These are phyloP conservation scores for Globisporangium nagaii DNA, from an alignment of 352 stramenopile species.

Conservation along the genomic window DNA sequence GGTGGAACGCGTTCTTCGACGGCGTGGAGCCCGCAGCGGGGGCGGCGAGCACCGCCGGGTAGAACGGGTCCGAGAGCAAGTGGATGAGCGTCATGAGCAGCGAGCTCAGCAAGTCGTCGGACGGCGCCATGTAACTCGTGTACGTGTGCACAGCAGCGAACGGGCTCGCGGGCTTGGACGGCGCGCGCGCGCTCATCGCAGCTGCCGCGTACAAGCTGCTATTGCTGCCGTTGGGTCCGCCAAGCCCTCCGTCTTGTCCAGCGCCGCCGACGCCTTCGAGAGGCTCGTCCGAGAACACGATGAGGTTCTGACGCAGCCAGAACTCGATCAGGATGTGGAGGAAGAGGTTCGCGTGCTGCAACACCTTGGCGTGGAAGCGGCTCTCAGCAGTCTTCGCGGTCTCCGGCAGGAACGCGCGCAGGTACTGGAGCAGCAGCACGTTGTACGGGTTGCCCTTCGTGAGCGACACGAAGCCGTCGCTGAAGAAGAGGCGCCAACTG, in stretches of 20 bases:
- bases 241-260: not conserved
- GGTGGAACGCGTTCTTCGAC: constrained; percentile 12
- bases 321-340: constrained; percentile 85
- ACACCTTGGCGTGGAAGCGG: constrained; percentile 70
- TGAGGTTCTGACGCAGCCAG: constrained; percentile 86
- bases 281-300: constrained; percentile 71
- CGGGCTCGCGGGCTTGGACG: constrained; percentile 45
- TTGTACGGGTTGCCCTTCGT: constrained; percentile 81
- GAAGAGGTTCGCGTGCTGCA: constrained; percentile 79
- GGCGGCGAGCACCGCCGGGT: constrained; percentile 42
- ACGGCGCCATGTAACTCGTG: constrained; percentile 81
- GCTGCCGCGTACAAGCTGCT: constrained; percentile 1
- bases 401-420: constrained; percentile 74
- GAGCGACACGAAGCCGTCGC: constrained; percentile 56
- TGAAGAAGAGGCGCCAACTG: constrained; percentile 71
- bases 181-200: constrained; percentile 1
- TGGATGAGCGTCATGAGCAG: constrained; percentile 81
- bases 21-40: constrained; percentile 10
- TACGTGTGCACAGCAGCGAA: constrained; percentile 74
- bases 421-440: constrained; percentile 77
- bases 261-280: constrained; percentile 11
- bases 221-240: not conserved
- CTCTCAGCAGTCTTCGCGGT: constrained; percentile 52
- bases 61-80: constrained; percentile 77
- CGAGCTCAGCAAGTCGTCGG: constrained; percentile 77